Evolutionary conservation across 2,329 filamentous ascomycete species (phyloP), one percentile per base, ranked within the genome.

Genomic region (Pseudocercospora cruenta): DNA sequence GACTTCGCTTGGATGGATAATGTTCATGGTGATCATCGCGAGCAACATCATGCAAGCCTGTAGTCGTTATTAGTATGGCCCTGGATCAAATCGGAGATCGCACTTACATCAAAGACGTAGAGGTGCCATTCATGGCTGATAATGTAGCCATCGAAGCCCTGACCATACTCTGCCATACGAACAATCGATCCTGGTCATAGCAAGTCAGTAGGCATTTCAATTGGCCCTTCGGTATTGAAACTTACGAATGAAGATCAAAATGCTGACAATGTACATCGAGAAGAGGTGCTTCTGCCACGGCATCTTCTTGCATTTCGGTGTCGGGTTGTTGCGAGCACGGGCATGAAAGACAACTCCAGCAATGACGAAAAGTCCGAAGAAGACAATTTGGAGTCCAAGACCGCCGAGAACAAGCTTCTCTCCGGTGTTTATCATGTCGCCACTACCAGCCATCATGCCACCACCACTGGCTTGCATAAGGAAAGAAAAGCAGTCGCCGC

Each of bases 341-440:
- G 67, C 53, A 66, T 78, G 70, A 67, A 77, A 79, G 61, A 76
- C 60, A 1, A 66, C 58, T 6, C 71, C 73, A 21, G 72, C 67
- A 19, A 78, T 14, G 67, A 82, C 78, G 76, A 86, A 86, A 66
- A 84, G 78, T 8, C 79, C 76, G 71, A 86, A 86, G 70, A 84
- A 83, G 62, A 79, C 58, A 64, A 86, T 77, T 67, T 87, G 84
- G 45, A 86, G 73, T 16, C 82, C 76, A 1, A 87, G 78, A 2
- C 84, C 84, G 4, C 72, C 80, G 26, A 86, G 73, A 51, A 86
- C 79, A 62, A 86, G 77, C 63, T 79, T 78, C 33, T 82, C 75
- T 58, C 81, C 80, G 3, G 75, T 78, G 12, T 79, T 70, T 3
- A 73, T 21, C 24, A 54, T 60, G 31, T 33, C 14, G 64, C 51